Evolutionary conservation across 202 grass and related monocot species (phyloP), one percentile per base, ranked within the genome.

Genomic region (Panicum virgatum): DNA sequence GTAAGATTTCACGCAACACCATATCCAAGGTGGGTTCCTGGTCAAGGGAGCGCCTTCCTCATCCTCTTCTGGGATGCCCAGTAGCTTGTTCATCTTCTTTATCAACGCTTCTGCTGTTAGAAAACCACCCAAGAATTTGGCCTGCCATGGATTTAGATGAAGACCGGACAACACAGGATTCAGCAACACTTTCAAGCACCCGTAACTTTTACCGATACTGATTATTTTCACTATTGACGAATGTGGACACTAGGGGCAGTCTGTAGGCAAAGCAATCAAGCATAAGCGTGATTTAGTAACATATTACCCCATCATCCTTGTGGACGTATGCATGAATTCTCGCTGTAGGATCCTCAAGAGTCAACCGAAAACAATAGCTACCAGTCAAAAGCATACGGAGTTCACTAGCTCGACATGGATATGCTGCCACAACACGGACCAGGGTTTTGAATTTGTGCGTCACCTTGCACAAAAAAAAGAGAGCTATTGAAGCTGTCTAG

Each of bases 331-430:
- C 90, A 83, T 70, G 79, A 80, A 98, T 89, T 87, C 95, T 98
- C n/a, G 86, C 90, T 52, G 90, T 94, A 77, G 92, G 92, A 82
- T 98, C 95, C 80, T 98, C 95, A 38, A 97, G 72, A 64, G 82
- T 94, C 67, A 94, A 61, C 71, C 72, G 50, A 34, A 93, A 29
- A 66, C 56, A 69, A 63, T 84, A 66, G 16, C 42, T 40, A 40
- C 80, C 87, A 16, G 65, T 48, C 40, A 76, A 62, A 26, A 89
- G 66, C 60, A 62, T 88, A 66, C 40, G 12, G 51, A 90, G 62
- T 37, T 82, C 80, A 46, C 80, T 67, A 39, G 61, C 72, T 81
- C 29, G 56, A 73, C 52, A 89, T 61, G 92, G 95, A 85, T 80
- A 87, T 56, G 89, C 86, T 43, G 85, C 82, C 62, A 93, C 92